A percentile compares a stretch with the other conserved stretches of the same genome.
Conservation (phyloP, 2,329 filamentous ascomycete genomes). For the Hortaea sp. region DNA sequence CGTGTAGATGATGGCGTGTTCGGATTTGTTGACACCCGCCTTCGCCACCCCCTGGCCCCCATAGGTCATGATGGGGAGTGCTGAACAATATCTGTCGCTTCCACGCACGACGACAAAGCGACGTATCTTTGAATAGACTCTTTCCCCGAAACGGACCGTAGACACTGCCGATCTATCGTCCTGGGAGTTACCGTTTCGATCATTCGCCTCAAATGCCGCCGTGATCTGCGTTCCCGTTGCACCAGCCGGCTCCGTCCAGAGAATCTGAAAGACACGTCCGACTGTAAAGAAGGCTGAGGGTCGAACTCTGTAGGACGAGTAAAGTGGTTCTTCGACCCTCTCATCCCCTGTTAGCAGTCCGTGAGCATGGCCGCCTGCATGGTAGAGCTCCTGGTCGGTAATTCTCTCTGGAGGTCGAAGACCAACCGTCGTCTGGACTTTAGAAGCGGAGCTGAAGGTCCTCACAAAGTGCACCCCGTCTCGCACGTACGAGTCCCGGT, state of each 20-base stretch:
- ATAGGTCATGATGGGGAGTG: slow-evolving; percentile 16
- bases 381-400: too few species aligned
- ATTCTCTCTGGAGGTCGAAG: too few species aligned
- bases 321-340: too few species aligned
- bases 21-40: slow-evolving; percentile 8
- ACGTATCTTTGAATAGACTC: slow-evolving; percentile 14
- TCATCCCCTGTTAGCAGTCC: too few species aligned
- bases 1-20: slow-evolving; percentile 20
- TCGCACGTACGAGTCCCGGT: too few species aligned
- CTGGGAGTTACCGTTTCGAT: background rate
- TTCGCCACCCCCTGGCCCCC: slow-evolving; percentile 12
- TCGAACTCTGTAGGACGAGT: too few species aligned
- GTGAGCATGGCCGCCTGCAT: too few species aligned
- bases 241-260: background rate
- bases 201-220: background rate
- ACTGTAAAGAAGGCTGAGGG: too few species aligned
- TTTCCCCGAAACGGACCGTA: slow-evolving; percentile 4
- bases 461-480: too few species aligned
- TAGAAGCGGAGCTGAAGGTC: too few species aligned
- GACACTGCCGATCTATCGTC: too few species aligned
- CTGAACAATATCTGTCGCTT: slow-evolving; percentile 6
- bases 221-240: background rate
- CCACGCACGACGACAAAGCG: slow-evolving; percentile 18
- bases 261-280: background rate
- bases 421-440: too few species aligned